Evolutionary conservation across 2,329 filamentous ascomycete genomes (phyloP), one percentile per base, ranked within the genome.

Genomic region (Epichloe scottii): DNA sequence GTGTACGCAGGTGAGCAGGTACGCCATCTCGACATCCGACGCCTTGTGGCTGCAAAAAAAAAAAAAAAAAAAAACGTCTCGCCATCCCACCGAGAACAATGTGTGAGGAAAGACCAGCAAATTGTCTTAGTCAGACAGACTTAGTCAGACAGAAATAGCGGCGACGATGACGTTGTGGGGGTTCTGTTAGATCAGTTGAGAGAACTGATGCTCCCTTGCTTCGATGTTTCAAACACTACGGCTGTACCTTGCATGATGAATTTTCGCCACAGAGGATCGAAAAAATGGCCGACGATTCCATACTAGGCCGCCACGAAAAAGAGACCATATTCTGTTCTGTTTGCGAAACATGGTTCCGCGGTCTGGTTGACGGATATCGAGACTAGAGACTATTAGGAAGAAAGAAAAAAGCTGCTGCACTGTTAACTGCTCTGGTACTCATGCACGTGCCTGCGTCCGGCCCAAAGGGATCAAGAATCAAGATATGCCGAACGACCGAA

Each of bases 181-280:
- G 5, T 15, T 37, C 14, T 17, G 48, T 14, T 34, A 41, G 38
- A 45, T 48, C n/a, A 41, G 34, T 17, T 15, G 23, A 34, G 30
- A 26, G n/a, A 33, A 38, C 40, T n/a, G 38, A 50, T 46, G 23
- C 45, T 42, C 50, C 50, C 50, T 51, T 51, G 50, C 50, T 17
- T 51, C 5, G 11, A 43, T 35, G 49, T 46, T 51, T 46, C 46
- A 44, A 43, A n/a, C 12, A 41, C 10, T 10, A 19, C 6, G 23
- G 35, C 44, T n/a, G 49, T 51, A 48, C 50, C 50, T 48, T 48
- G 50, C 44, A 51, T 51, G n/a, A 39, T 30, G 49, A 41, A 37
- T 12, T 21, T 14, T 38, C 21, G 12, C 42, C 43, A 35, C 43
- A n/a, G 21, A 46, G 41, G 35, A 35, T 15, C 43, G 19, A 23